Evolutionary conservation across 2,329 filamentous ascomycete genomes (phyloP), one percentile per base, ranked within the genome.

Genomic region (Ophiostoma piceae): DNA sequence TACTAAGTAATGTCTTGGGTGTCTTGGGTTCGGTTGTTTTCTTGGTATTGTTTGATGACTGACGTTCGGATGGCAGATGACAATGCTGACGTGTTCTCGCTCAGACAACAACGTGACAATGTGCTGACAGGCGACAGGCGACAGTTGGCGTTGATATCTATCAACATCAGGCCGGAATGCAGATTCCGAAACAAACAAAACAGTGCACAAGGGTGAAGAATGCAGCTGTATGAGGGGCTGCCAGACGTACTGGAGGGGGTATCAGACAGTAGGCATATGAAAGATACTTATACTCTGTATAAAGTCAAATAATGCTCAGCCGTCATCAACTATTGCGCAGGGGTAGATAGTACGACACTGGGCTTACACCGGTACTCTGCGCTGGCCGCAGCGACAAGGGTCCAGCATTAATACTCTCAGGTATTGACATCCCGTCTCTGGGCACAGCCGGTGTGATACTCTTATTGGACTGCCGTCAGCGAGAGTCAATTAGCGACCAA

Each of bases 401-500:
- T 57, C 12, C n/a, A 57, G 57, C 57, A 32, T 16, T 62, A 16
- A 62, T 32, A 62, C 22, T 62, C 26, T 2, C 22, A 62, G 12
- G 26, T 47, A 47, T 47, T 16, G 8, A 35, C 26, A 62, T 62
- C 57, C 57, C 57, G 57, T 32, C 57, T 7, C 26, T 57, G 9
- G 22, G 51, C 51, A 57, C 51, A 57, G 57, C 26, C 26, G 57
- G 57, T 62, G 57, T 26, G 26, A 62, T 66, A 26, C 62, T 39
- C n/a, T 41, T 66, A 67, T 69, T 66, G 68, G 62, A 47, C 19
- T 60, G 22, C 35, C 43, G 68, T 60, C 62, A 26, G 57, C 41
- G 64, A 43, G 16, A 57, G 51, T 37, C 19, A 69, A 67, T 69
- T 47, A 69, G 62, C 6, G 39, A 22, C 68, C 68, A 47, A 67